phyloP scores from a whole-genome alignment of 768 basidiomycete genomes.

The Leccinellum rugosiceps region DNA sequence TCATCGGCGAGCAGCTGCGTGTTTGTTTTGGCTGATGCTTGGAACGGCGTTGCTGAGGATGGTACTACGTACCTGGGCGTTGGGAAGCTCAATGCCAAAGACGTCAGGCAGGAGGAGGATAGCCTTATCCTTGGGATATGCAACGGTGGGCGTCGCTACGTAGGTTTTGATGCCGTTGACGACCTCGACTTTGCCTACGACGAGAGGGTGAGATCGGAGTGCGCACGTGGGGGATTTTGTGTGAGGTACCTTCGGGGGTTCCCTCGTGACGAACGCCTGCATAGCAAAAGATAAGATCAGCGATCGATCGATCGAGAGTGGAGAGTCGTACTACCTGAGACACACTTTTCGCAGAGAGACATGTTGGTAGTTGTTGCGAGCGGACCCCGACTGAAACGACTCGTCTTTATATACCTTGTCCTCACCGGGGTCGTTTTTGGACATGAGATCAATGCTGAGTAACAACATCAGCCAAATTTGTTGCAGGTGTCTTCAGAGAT shows the following conservation, averaged over 20 bases:
- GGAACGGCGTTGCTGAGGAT: neutral
- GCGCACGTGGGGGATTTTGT: neutral
- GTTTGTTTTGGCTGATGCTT: neutral
- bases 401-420: neutral
- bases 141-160: slow-evolving; percentile 47
- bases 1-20: slow-evolving; percentile 35
- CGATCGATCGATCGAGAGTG: neutral
- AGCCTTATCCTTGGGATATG: slow-evolving; percentile 54
- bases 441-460: neutral
- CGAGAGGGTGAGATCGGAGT: neutral
- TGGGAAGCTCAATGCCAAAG: slow-evolving; percentile 41
- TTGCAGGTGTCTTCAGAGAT: neutral
- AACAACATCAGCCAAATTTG: neutral
- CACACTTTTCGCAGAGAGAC: slow-evolving; percentile 56
- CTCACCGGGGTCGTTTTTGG: neutral
- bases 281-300: neutral
- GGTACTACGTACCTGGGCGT: slow-evolving; percentile 3
- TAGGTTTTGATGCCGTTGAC: slow-evolving; percentile 51
- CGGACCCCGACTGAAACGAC: neutral
- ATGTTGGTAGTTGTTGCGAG: slow-evolving; percentile 25
- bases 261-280: slow-evolving; percentile 51
- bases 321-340: slow-evolving; percentile 47
- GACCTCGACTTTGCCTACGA: slow-evolving; percentile 25
- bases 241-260: slow-evolving; percentile 37
- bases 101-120: slow-evolving; percentile 53